Percentiles rank a stretch among this genome's conserved stretches.
Conservation (phyloP, 345 rosid species). For the Atalantia buxifolia region DNA sequence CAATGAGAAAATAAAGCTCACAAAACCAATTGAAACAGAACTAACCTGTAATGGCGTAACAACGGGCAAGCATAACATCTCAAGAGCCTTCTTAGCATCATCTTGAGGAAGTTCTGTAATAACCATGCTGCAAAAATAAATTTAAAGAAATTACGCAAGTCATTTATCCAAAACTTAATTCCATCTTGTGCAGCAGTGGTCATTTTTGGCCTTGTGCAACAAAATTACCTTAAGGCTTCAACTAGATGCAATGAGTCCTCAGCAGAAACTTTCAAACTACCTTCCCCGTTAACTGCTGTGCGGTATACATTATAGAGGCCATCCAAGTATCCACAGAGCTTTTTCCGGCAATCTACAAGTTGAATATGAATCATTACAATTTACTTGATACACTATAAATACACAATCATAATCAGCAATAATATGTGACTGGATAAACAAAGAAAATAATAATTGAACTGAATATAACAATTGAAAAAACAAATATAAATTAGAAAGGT, state of each 20-base stretch:
- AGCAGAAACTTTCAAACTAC: constrained; percentile 78
- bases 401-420: constrained; percentile 2
- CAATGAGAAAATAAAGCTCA: constrained; percentile 3
- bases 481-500: not conserved
- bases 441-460: not conserved
- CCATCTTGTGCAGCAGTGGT: constrained; percentile 13
- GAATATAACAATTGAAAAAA: not conserved
- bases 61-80: constrained; percentile 76
- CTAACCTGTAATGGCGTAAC: constrained; percentile 85
- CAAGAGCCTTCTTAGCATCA: constrained; percentile 81
- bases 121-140: constrained; percentile 69
- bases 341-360: constrained; percentile 80
- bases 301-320: constrained; percentile 78
- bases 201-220: constrained; percentile 9
- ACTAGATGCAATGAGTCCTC: constrained; percentile 91
- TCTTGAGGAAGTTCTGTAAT: constrained; percentile 90
- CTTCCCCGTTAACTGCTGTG: constrained; percentile 76
- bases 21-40: constrained; percentile 7
- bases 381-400: not conserved
- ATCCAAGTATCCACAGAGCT: constrained; percentile 77
- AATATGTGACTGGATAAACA: not conserved
- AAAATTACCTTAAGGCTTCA: constrained; percentile 82
- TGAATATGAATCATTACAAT: constrained; percentile 14
- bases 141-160: constrained; percentile 21
- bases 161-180: constrained; percentile 3